Evolutionary conservation across 495 filamentous ascomycete species (phyloP).

Genomic region (Penicillium psychrofluorescens): DNA sequence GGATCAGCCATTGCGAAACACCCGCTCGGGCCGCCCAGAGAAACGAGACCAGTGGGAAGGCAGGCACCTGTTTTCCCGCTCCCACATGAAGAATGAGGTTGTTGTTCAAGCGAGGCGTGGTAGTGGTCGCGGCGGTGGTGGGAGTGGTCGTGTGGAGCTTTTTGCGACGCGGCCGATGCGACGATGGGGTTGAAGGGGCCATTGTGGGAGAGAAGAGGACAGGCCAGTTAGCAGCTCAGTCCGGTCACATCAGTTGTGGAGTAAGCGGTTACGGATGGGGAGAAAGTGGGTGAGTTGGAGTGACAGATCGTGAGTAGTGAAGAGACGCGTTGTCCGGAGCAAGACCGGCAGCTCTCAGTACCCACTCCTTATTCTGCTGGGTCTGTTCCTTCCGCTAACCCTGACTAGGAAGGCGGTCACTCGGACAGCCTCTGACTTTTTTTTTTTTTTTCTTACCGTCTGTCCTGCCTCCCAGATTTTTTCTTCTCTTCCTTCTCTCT

Average conservation of each 20-base stretch:
- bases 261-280: conserved; percentile 1
- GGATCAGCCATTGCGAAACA: conserved; percentile 85
- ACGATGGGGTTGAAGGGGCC: conserved; percentile 27
- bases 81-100: conserved; percentile 37
- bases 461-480: conserved; percentile 22
- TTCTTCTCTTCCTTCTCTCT: conserved; percentile 17
- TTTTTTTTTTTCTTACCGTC: conserved; percentile 25
- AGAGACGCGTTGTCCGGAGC: background rate
- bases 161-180: conserved; percentile 55
- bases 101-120: conserved; percentile 43
- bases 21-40: conserved; percentile 82
- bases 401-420: conserved; percentile 19
- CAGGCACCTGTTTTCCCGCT: conserved; percentile 37
- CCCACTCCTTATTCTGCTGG: conserved; percentile 9
- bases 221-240: conserved; percentile 5
- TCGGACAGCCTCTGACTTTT: conserved; percentile 29
- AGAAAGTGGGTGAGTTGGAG: background rate
- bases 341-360: conserved; percentile 2
- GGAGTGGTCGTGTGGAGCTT: conserved; percentile 19
- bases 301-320: conserved; percentile 1
- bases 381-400: conserved; percentile 12
- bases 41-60: conserved; percentile 85
- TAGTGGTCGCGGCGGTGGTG: conserved; percentile 5
- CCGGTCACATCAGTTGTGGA: conserved; percentile 14
- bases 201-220: conserved; percentile 12